Evolutionary conservation across 495 filamentous ascomycete genomes (phyloP), one percentile per base, ranked within the genome.

Genomic region (Cercophora scortea): DNA sequence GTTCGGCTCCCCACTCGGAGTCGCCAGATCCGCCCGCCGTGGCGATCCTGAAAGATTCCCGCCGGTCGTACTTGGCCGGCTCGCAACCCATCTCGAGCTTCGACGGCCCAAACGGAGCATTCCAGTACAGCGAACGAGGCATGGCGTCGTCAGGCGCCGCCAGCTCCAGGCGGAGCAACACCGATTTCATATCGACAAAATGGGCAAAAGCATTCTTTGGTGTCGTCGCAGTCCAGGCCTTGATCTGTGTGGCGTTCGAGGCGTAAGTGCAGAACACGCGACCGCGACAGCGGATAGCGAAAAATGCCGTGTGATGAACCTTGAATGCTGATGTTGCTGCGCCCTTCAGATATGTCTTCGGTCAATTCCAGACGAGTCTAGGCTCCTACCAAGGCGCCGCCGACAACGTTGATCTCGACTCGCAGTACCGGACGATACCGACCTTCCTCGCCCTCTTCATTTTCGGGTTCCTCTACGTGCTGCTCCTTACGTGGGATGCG

Each of bases 391-490:
- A 25, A 25, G 25, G 25, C 25, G 11, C 3, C 7, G 19, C 7
- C n/a, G 43, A 19, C 8, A 51, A 3, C 46, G 47, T n/a, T 42
- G 54, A 32, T 25, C 55, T 66, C n/a, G 63, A 63, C 33, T 66
- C 77, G 38, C 69, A 74, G 52, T 71, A 82, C 42, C 84, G 82
- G 63, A 88, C 87, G 0, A 88, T 93, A 47, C 85, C 88, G 19
- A 95, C 89, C 12, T 96, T 96, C 69, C 76, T 98, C 19, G 85
- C 92, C 10, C 79, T 98, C n/a, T 94, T 96, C 71, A 94, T 96
- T 64, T 95, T 98, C 68, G 93, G 89, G 48, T 95, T 94, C 69
- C 63, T 98, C 50, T 98, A 97, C 71, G 83, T 96, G 60, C 66
- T 97, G 6, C 66, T 93, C 34, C 73, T 98, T 19, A 85, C 93